Base-by-base conservation (phyloP, 2,329 filamentous ascomycete genomes). In the Pochonia chlamydosporia region DNA sequence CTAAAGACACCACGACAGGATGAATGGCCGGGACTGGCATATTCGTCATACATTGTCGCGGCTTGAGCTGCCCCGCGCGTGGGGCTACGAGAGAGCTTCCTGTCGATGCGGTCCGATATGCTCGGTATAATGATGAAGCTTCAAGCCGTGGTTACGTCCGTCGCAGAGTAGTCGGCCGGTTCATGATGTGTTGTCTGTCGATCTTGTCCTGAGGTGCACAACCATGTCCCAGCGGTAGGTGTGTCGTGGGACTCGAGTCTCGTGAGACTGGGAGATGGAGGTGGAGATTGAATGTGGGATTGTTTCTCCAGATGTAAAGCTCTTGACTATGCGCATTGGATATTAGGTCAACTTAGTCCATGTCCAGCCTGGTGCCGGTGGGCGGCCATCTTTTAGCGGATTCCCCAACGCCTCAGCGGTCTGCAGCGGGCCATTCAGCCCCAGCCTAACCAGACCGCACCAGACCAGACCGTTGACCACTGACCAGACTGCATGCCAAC, bases 21-120 rank as follows among this genome's bases (percentile, higher is more conserved):
- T 21, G 11, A 16, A 9, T 11, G 33, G 21, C 20, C 9, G 20
- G 20, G 20, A 21, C 21, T 23, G 23, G 43, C 8, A 20, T 11
- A 21, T 47, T 48, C 30, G 35, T 16, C 39, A 13, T 43, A 42
- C 40, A 46, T 43, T 31, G 35, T 46, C 35, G 24, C 35, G 35
- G 42, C 41, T 40, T 9, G 40, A 40, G 20, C 20, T 40, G 52
- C 58, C 57, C 59, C 59, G 59, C 59, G 55, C 57, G 56, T 56
- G 56, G 58, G 59, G 59, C 52, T 23, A 25, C 41, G 25, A 18
- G 41, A 40, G 46, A n/a, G n/a, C n/a, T 16, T 36, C 26, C 13
- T 24, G 37, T 35, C 25, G 48, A 43, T 43, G 37, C 30, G 31
- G n/a, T n/a, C n/a, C n/a, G n/a, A n/a, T n/a, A 47, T 21, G 37